These are phyloP conservation scores for Chara braunii DNA, from an alignment of 139 green algal species.

Conservation along the genomic window DNA sequence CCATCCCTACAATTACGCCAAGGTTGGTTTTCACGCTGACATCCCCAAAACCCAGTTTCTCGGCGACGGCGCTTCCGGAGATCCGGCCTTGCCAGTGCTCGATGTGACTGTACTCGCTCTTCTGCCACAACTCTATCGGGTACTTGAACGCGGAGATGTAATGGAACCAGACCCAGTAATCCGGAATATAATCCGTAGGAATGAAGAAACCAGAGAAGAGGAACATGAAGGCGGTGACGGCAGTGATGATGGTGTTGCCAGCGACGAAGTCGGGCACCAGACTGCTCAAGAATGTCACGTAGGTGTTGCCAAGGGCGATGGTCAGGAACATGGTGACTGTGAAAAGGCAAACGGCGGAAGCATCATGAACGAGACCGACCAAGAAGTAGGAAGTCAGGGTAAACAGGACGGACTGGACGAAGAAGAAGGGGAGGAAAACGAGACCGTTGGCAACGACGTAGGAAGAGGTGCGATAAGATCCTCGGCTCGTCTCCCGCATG, in stretches of 20 bases:
- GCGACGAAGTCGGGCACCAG: slow-evolving; percentile 39
- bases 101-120: slow-evolving; percentile 25
- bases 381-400: slow-evolving; percentile 21
- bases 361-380: slow-evolving; percentile 9
- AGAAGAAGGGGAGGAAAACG: slow-evolving; percentile 25
- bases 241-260: slow-evolving; percentile 27
- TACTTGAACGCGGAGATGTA: slow-evolving; percentile 45
- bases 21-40: background rate
- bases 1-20: slow-evolving; percentile 2
- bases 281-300: slow-evolving; percentile 25
- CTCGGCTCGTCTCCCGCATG: slow-evolving; percentile 37
- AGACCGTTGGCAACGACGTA: slow-evolving; percentile 40
- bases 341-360: slow-evolving; percentile 19
- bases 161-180: slow-evolving; percentile 41
- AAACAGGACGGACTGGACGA: slow-evolving; percentile 17
- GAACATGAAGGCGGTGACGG: slow-evolving; percentile 33
- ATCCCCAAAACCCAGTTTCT: background rate
- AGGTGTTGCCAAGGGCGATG: slow-evolving; percentile 35
- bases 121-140: slow-evolving; percentile 24
- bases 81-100: background rate
- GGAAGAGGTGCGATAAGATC: slow-evolving; percentile 38
- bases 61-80: slow-evolving; percentile 2
- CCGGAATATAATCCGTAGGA: slow-evolving; percentile 16
- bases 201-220: slow-evolving; percentile 44
- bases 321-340: slow-evolving; percentile 20